Percentiles rank a stretch among this genome's conserved stretches.
These are phyloP conservation scores for Calonectria montana DNA, from an alignment of 2,329 filamentous ascomycete species.

Conservation along the genomic window DNA sequence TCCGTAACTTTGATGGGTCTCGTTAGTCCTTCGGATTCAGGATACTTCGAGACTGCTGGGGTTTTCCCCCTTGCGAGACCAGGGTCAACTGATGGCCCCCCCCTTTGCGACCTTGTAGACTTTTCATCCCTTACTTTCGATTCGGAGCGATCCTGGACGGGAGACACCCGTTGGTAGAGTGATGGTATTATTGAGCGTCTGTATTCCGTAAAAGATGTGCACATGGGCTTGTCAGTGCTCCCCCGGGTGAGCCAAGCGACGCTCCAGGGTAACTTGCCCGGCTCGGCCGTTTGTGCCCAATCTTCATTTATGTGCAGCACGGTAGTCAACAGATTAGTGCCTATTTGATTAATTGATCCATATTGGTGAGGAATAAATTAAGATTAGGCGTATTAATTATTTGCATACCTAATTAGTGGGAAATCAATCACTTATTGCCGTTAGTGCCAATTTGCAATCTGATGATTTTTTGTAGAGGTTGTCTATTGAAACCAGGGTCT, in stretches of 20 bases:
- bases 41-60: neutral
- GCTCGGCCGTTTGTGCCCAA: too few species aligned
- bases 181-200: neutral
- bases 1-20: neutral
- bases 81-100: neutral
- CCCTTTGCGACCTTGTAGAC: neutral
- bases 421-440: neutral
- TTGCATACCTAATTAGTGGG: neutral
- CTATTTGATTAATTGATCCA: neutral
- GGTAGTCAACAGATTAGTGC: neutral
- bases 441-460: neutral
- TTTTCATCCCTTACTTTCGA: conserved; percentile 18
- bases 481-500: neutral
- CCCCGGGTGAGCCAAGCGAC: neutral
- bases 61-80: conserved; percentile 9
- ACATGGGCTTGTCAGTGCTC: neutral
- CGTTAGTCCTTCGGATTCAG: neutral
- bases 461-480: neutral
- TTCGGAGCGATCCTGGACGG: neutral
- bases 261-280: neutral
- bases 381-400: neutral
- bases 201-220: neutral
- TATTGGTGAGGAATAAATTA: neutral
- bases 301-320: neutral
- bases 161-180: neutral